Evolutionary conservation across 164 flowering plant species (phyloP).

Genomic region (Taxillus chinensis): DNA sequence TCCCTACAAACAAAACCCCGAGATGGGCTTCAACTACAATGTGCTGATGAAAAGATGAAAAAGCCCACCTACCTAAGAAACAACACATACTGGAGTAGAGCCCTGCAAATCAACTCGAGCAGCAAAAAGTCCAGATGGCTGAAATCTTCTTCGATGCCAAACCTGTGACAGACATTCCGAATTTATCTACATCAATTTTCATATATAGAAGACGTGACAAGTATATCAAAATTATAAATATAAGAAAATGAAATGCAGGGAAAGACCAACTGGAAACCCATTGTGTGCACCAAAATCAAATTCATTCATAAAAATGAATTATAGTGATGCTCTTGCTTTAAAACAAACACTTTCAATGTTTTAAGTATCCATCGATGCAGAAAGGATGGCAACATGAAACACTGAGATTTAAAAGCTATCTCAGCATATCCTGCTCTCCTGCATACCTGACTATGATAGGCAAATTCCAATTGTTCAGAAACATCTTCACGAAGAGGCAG

Average conservation of each 20-base stretch:
- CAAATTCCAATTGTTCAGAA: conserved; percentile 85
- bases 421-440: background rate
- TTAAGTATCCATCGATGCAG: too few relatives aligned
- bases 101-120: conserved; percentile 96
- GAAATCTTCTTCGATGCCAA: conserved; percentile 93
- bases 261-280: background rate
- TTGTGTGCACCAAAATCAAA: background rate
- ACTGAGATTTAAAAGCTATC: too few relatives aligned
- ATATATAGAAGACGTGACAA: background rate
- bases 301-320: background rate
- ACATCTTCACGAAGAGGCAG: conserved; percentile 92
- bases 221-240: background rate
- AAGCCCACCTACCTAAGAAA: background rate
- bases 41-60: background rate
- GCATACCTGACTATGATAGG: conserved; percentile 68
- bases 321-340: background rate
- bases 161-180: conserved; percentile 34
- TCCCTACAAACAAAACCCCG: conserved; percentile 42
- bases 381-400: too few relatives aligned
- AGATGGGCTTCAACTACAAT: background rate
- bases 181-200: background rate
- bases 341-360: background rate
- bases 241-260: background rate
- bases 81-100: conserved; percentile 46
- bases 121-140: conserved; percentile 94